phyloP scores from a whole-genome alignment of 2,329 filamentous ascomycete species.

The Colletotrichum liaoningense region DNA sequence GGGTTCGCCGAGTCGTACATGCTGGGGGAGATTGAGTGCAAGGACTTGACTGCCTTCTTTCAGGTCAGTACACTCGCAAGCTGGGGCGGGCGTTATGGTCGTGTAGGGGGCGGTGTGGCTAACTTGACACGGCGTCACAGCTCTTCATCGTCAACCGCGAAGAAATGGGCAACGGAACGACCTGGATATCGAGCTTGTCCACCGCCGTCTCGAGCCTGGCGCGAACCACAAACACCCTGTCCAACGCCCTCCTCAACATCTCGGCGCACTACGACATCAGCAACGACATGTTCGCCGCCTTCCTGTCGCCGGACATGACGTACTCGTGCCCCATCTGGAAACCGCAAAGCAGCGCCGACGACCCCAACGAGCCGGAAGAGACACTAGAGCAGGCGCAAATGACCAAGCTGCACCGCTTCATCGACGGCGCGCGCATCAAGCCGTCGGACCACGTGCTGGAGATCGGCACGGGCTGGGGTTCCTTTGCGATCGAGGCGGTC shows the following conservation, averaged over 20 bases:
- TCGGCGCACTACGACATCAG: slow-evolving; percentile 81
- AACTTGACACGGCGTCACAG: slow-evolving; percentile 49
- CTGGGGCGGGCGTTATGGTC: too few species aligned
- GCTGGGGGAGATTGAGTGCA: slow-evolving; percentile 76
- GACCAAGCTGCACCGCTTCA: slow-evolving; percentile 74
- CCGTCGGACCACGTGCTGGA: slow-evolving; percentile 76
- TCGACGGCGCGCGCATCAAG: slow-evolving; percentile 73
- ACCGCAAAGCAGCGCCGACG: slow-evolving; percentile 44
- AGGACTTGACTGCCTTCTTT: slow-evolving; percentile 76
- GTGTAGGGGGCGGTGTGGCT: neutral
- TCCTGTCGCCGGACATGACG: slow-evolving; percentile 81
- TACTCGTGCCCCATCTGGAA: slow-evolving; percentile 79
- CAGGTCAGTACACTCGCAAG: slow-evolving; percentile 55
- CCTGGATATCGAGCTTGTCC: slow-evolving; percentile 69
- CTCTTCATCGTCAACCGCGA: slow-evolving; percentile 78
- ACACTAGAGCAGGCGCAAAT: slow-evolving; percentile 74
- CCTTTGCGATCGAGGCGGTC: slow-evolving; percentile 78
- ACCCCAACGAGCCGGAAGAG: slow-evolving; percentile 59
- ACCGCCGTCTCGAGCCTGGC: slow-evolving; percentile 69
- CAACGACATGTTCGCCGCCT: slow-evolving; percentile 81
- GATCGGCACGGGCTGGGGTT: slow-evolving; percentile 82
- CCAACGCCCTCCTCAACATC: slow-evolving; percentile 73
- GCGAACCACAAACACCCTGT: slow-evolving; percentile 66
- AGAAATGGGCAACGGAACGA: slow-evolving; percentile 72
- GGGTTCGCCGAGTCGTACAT: slow-evolving; percentile 81